Conservation (phyloP, 306 rosid genomes). For the Glycine latifolia region DNA sequence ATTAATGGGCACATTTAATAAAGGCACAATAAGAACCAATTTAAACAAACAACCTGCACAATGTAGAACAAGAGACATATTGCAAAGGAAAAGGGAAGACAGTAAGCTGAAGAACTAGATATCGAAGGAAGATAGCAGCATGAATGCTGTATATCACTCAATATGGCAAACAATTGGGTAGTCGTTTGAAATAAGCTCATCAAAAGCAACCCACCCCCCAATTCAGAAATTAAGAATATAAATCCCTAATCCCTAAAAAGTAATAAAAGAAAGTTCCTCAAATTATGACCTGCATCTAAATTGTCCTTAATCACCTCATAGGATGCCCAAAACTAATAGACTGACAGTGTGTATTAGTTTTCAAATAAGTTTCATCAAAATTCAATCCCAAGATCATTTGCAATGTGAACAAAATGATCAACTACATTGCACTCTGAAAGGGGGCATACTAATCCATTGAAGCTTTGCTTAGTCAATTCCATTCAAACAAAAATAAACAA, state of each 20-base stretch:
- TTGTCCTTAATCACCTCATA: slow-evolving; percentile 1
- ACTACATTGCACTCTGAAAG: neutral
- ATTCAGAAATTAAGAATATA: slow-evolving; percentile 11
- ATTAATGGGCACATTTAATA: slow-evolving; percentile 18
- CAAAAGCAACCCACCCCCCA: neutral
- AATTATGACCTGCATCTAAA: slow-evolving; percentile 11
- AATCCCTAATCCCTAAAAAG: slow-evolving; percentile 1
- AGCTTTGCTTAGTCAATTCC: slow-evolving; percentile 31
- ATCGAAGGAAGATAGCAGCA: neutral
- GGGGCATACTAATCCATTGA: neutral
- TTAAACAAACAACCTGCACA: neutral
- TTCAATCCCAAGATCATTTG: slow-evolving; percentile 10
- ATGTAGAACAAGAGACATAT: neutral
- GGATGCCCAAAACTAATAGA: slow-evolving; percentile 20
- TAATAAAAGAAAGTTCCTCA: neutral
- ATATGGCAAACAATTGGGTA: neutral
- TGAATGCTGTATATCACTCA: neutral
- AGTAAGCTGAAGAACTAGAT: neutral
- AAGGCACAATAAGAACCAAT: slow-evolving; percentile 15
- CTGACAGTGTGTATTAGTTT: slow-evolving; percentile 7
- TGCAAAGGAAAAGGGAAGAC: slow-evolving; percentile 5
- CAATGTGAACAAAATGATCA: slow-evolving; percentile 3
- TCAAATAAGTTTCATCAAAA: slow-evolving; percentile 14
- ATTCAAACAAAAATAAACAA: neutral
- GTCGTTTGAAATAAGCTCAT: neutral